A percentile compares a stretch with the other conserved stretches of the same genome.
These are phyloP conservation scores for Mortierella sp. DNA, from an alignment of 371 early-diverging fungal genomes.

Conservation along the genomic window DNA sequence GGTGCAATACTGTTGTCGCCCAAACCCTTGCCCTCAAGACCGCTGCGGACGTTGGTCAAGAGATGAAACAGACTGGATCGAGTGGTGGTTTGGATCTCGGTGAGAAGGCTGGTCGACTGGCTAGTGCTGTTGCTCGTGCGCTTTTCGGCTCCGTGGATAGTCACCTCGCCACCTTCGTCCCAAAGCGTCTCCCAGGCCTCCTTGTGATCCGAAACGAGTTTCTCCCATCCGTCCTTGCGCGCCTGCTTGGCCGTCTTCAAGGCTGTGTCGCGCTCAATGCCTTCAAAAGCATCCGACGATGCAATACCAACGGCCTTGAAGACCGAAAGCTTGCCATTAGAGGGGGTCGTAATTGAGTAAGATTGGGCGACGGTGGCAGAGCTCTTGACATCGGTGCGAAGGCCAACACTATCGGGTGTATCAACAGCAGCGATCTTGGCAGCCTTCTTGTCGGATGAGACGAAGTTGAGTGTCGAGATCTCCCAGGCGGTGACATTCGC, in stretches of 20 bases:
- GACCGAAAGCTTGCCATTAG: conserved; percentile 21
- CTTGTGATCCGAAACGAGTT: conserved; percentile 27
- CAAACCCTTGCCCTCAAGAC: conserved; percentile 38
- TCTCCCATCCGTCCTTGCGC: conserved; percentile 36
- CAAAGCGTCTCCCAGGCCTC: conserved; percentile 44
- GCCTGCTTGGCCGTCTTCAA: conserved; percentile 35
- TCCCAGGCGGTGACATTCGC: conserved; percentile 52
- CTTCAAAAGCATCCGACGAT: conserved; percentile 47
- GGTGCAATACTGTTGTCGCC: conserved; percentile 56
- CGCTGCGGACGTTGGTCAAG: conserved; percentile 41
- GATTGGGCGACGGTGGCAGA: conserved; percentile 41
- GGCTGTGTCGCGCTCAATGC: conserved; percentile 34
- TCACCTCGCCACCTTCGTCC: conserved; percentile 43
- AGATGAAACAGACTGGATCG: conserved; percentile 47
- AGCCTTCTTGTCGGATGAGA: conserved; percentile 3
- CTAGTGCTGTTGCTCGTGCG: conserved; percentile 11
- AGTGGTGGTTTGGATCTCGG: conserved; percentile 38
- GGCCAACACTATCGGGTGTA: conserved; percentile 37
- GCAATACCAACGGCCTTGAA: conserved; percentile 50
- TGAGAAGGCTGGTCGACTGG: conserved; percentile 17
- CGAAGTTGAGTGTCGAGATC: conserved; percentile 36
- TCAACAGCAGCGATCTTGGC: conserved; percentile 10
- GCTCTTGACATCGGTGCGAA: conserved; percentile 20
- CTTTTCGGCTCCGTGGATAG: conserved; percentile 39
- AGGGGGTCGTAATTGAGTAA: conserved; percentile 22